Base-by-base conservation (phyloP, 192 early-diverging fungal genomes). In the Martensiomyces pterosporus region DNA sequence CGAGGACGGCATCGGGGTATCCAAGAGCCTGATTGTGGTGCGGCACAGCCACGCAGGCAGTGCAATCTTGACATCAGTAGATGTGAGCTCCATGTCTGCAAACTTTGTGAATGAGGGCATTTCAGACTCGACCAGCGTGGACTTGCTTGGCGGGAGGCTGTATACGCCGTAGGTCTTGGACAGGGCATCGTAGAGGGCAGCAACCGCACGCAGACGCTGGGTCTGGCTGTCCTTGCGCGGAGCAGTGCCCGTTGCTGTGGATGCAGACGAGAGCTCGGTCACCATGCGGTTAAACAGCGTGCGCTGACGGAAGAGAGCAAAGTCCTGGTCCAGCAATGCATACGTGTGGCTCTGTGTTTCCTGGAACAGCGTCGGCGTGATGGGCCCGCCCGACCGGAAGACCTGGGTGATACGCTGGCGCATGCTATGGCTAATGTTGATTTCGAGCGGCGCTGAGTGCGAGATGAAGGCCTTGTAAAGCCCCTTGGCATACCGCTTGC, bases 1-100 rank as follows among this genome's bases (percentile, higher is more conserved):
- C 33, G 60, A 58, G 18, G 47, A 27, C 7, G 68, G 61, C 56
- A 58, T 32, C 9, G 54, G 52, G n/a, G 49, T 58, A n/a, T 52
- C 68, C 22, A 72, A 39, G 21, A 72, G 46, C 7, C 62, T 47
- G 16, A 65, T 29, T 24, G 69, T 60, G 9, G 57, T 72, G 39
- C 69, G 69, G 40, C 69, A 65, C 18, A 72, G 69, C 69, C 69
- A 72, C 14, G 69, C 69, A 5, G 69, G 62, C 43, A 72, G 53
- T 1, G 69, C 57, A 13, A 54, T 22, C 10, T 24, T 24, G 44
- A 65, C 26, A 0, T 72, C 62, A 22, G 52, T 34, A 16, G 62
- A 65, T 1, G 69, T 72, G 23, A 72, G 62, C 14, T 72, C 69
- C 57, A 72, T 55, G 41, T 72, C 69, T 19, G 57, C 57, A 56